Evolutionary conservation across 371 early-diverging fungal species (phyloP), one percentile per base, ranked within the genome.

Genomic region (Mucor saturninus): DNA sequence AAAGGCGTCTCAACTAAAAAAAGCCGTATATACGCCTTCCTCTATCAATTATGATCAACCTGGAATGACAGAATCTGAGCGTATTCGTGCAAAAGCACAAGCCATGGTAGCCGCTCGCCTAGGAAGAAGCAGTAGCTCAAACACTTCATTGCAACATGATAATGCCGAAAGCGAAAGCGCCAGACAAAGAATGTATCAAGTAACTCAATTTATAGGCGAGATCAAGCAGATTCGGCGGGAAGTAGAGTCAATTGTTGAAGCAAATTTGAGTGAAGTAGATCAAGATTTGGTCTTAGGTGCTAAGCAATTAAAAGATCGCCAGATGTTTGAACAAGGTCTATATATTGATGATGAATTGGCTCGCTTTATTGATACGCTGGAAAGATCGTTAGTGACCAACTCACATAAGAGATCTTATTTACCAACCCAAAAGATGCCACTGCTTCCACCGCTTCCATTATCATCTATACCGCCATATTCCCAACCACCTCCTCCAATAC

Each of bases 301-400:
- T 4, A 59, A 57, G 4, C 30, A 58, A n/a, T 43, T 71, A 13
- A 69, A 59, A 13, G 68, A 77, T 5, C 67, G 68, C 40, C 74
- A 77, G 49, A 80, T 80, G 81, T 80, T 80, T 72, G 81, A 80
- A 51, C 69, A 75, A 46, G 81, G 81, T 0, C 40, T 77, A 0
- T 80, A 68, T 66, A 71, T 80, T 8, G 51, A 65, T 7, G 74
- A 73, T 55, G 61, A 66, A 31, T 28, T 80, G 11, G 74, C 76
- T 30, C 64, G 64, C 0, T 80, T 77, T 40, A 80, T 80, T 38
- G 76, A 77, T 50, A 46, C 61, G 1, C 43, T 79, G 13, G 61
- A 70, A 11, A 45, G 65, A 30, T 3, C 38, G 10, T 39, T 28
- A 4, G 26, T 52, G 4, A 30, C 61, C 13, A 29, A 29, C 4